Percentiles rank a stretch among this genome's conserved stretches.
phyloP scores from a whole-genome alignment of 2,329 filamentous ascomycete species.

The Alternaria infectoria region DNA sequence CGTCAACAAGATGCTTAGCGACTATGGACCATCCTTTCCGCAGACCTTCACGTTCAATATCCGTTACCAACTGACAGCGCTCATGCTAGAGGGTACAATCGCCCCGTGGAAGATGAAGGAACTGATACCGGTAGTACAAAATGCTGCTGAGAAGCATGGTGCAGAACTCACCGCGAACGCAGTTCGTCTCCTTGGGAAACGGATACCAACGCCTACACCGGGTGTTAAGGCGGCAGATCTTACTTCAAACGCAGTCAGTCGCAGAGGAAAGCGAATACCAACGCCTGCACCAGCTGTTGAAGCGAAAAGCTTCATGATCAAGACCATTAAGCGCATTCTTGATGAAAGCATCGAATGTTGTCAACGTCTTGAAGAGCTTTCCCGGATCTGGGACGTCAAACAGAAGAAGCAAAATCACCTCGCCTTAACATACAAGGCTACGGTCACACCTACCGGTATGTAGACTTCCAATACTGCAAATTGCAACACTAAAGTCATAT shows the following conservation, averaged over 20 bases:
- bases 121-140: conserved; percentile 30
- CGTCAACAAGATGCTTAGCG: conserved; percentile 62
- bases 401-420: conserved; percentile 57
- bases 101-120: conserved; percentile 19
- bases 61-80: conserved; percentile 32
- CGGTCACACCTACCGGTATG: conserved; percentile 48
- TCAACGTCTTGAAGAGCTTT: conserved; percentile 55
- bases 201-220: conserved; percentile 29
- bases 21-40: not conserved
- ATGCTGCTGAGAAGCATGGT: conserved; percentile 45
- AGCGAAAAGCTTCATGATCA: conserved; percentile 11
- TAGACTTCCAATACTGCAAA: not conserved
- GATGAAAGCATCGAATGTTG: conserved; percentile 12
- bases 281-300: conserved; percentile 24
- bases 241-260: conserved; percentile 70
- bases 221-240: conserved; percentile 53
- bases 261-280: conserved; percentile 65
- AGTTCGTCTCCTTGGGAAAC: conserved; percentile 72
- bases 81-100: conserved; percentile 34
- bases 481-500: not conserved
- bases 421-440: conserved; percentile 61
- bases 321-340: conserved; percentile 9
- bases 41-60: conserved; percentile 19
- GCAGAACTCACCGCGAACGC: conserved; percentile 67
- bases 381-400: conserved; percentile 61